Evolutionary conservation across 2,329 filamentous ascomycete species (phyloP), one percentile per base, ranked within the genome.

Genomic region (Penicillium hordei): DNA sequence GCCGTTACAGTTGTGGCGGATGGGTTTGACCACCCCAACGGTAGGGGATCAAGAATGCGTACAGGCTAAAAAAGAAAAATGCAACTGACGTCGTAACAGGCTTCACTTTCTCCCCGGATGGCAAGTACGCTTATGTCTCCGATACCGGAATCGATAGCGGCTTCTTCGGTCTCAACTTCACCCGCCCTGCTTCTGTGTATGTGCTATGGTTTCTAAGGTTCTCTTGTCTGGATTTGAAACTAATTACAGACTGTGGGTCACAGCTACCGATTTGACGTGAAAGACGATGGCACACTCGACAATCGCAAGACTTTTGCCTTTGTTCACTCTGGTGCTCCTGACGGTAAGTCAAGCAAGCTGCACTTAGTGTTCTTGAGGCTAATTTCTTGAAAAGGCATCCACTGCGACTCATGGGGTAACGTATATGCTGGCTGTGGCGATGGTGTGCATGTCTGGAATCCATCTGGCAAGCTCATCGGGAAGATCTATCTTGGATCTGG

Each of bases 351-450:
- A 10, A 56, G n/a, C n/a, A 33, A 34, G 8, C 7, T 13, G 10
- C 7, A 40, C 3, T 25, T 25, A 4, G 17, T 27, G 27, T 19
- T 33, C 5, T 23, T 12, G 1, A 13, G 15, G 19, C 46, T 49
- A 19, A 33, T 42, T 1, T 29, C 10, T 50, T 27, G 4, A 2
- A 29, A 25, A 65, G 71, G 72, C 15, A 70, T 83, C 53, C 80
- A 82, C 59, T 78, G 78, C 44, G 83, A 85, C 65, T 74, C 73
- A 0, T 65, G 76, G n/a, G 83, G 83, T 8, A 84, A 84, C 65
- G 78, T 86, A 1, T 85, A 83, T 70, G 76, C 78, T 10, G 81
- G 79, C 0, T 82, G 79, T 57, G 81, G 80, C 0, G 82, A 85
- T 63, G 82, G 82, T 0, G 70, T 85, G 21, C 78, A 83, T 56